phyloP scores from a whole-genome alignment of 352 stramenopile species.

The Achlya hypogyna region DNA sequence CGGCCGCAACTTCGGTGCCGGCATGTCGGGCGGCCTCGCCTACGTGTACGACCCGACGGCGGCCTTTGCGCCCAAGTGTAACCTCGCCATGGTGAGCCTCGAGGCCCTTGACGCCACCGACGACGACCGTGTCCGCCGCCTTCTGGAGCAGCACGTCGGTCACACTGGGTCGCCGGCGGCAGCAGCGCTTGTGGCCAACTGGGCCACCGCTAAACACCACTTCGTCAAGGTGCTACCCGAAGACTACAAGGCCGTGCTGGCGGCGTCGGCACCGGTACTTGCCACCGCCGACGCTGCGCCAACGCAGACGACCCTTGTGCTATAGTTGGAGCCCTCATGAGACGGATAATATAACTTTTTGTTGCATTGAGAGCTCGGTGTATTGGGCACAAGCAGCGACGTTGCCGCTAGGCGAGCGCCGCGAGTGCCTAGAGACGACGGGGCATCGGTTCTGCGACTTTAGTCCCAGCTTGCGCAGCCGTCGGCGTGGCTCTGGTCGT shows the following conservation, averaged over 20 bases:
- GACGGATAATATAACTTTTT: too few relatives aligned
- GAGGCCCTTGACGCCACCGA: constrained; percentile 63
- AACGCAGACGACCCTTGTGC: too few relatives aligned
- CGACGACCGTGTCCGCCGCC: constrained; percentile 74
- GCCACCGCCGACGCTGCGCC: neutral
- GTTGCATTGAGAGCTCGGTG: too few relatives aligned
- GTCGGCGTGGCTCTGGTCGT: too few relatives aligned
- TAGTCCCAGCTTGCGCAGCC: too few relatives aligned
- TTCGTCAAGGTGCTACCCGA: constrained; percentile 58
- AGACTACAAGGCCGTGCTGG: constrained; percentile 54
- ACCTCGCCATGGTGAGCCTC: constrained; percentile 93
- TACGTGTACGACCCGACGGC: constrained; percentile 94
- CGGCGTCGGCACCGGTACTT: neutral
- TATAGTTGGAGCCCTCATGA: too few relatives aligned
- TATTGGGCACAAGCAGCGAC: too few relatives aligned
- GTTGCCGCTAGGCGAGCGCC: too few relatives aligned
- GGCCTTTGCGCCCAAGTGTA: constrained; percentile 90
- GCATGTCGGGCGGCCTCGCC: constrained; percentile 93
- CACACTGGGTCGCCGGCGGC: constrained; percentile 85
- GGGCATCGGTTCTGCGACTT: too few relatives aligned
- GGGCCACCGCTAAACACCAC: constrained; percentile 37
- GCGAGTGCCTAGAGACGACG: too few relatives aligned
- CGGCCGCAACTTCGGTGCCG: constrained; percentile 93
- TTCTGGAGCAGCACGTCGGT: constrained; percentile 83
- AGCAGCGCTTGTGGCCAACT: constrained; percentile 85